Conservation (phyloP, 306 rosid genomes). For the Quercus rubra region DNA sequence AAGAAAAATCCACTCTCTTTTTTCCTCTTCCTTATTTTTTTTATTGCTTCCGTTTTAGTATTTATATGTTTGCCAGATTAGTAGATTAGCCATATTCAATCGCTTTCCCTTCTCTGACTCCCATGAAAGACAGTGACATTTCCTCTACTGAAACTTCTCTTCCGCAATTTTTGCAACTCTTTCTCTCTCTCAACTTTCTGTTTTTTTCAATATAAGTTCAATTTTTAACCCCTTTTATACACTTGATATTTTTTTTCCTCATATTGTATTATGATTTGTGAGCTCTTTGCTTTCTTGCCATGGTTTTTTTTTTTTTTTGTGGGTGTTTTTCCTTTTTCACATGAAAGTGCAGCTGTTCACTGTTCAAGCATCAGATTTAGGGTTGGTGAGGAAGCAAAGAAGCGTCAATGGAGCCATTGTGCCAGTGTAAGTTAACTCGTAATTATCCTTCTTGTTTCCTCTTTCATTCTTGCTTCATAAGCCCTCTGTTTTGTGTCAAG, state of each 20-base stretch:
- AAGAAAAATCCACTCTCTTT: not conserved
- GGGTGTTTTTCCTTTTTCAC: conserved; percentile 8
- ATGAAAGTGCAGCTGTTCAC: not conserved
- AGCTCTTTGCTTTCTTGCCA: not conserved
- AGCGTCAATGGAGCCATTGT: not conserved
- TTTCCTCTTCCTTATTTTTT: not conserved
- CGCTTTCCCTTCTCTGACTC: conserved; percentile 66
- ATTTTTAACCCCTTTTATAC: too few relatives aligned
- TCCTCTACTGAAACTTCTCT: conserved; percentile 26
- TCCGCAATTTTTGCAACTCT: conserved; percentile 45
- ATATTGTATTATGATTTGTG: not conserved
- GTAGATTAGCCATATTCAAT: conserved; percentile 53
- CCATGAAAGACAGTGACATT: conserved; percentile 68
- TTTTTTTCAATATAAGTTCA: not conserved
- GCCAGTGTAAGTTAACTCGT: not conserved
- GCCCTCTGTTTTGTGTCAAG: not conserved
- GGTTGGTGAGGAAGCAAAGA: conserved; percentile 1
- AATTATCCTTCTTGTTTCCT: not conserved
- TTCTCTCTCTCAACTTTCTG: not conserved
- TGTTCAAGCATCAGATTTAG: conserved; percentile 24
- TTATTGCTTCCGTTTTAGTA: conserved; percentile 20
- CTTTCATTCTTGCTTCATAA: not conserved
- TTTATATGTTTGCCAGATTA: conserved; percentile 44
- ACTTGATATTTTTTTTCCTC: not conserved
- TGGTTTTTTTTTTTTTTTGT: not conserved